Conservation (phyloP, 2,329 filamentous ascomycete genomes). For the Monilinia laxa region DNA sequence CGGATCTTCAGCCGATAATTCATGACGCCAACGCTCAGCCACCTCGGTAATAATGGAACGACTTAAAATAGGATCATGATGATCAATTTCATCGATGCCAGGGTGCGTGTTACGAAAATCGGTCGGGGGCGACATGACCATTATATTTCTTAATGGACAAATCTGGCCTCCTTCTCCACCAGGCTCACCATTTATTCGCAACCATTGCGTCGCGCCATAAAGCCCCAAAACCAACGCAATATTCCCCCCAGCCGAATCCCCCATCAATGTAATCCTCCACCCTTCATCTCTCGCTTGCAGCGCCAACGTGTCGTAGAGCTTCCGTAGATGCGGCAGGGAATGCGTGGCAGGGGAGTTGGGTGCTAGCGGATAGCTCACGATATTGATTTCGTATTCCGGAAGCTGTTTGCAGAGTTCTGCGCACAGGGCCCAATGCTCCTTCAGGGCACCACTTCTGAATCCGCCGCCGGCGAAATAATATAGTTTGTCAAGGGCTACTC, state of each 20-base stretch:
- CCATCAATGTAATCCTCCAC: conserved; percentile 10
- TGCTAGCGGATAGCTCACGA: not conserved
- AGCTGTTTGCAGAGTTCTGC: not conserved
- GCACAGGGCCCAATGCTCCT: conserved; percentile 12
- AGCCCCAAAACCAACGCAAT: conserved; percentile 11
- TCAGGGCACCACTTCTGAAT: not conserved
- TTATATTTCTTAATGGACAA: conserved; percentile 26
- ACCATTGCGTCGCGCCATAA: not conserved
- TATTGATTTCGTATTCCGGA: not conserved
- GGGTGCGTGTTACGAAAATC: conserved; percentile 30
- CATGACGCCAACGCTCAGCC: conserved; percentile 27
- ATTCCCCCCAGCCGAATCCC: conserved; percentile 11
- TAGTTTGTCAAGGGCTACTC: not conserved
- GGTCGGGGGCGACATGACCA: conserved; percentile 30
- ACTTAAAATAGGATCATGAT: conserved; percentile 28
- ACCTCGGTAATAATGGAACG: conserved; percentile 27
- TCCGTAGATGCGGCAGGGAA: not conserved
- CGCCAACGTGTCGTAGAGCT: not conserved
- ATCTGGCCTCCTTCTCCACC: not conserved
- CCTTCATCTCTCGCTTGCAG: not conserved
- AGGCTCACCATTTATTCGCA: not conserved
- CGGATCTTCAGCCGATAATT: conserved; percentile 25
- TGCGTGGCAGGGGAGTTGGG: not conserved
- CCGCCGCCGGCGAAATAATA: conserved; percentile 15
- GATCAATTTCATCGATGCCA: conserved; percentile 27